Base-by-base conservation (phyloP, 2,329 filamentous ascomycete genomes). In the Chaetomiaceae sp. region DNA sequence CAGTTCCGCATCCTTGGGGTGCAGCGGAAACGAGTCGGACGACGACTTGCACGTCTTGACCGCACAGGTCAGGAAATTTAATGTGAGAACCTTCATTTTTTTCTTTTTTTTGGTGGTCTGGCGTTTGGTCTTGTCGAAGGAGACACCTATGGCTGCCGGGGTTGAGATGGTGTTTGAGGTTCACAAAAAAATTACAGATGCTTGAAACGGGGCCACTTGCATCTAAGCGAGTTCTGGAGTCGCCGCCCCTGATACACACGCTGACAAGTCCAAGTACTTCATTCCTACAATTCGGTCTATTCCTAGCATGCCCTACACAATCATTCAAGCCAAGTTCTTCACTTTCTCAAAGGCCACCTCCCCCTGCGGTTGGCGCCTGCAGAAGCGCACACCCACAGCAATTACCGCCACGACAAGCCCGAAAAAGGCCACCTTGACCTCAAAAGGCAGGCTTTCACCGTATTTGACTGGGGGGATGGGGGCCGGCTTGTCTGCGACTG, bases 61-160 rank as follows among this genome's bases (percentile, higher is more conserved):
- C 55, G 93, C 92, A 76, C 93, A 99, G 63, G 89, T 93, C 58
- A 97, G 76, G 71, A 99, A 99, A 73, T 97, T 97, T 63, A 95
- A 85, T 55, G 90, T 96, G 46, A 97, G 82, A 56, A 97, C 76
- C 71, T 97, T 97, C 93, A 99, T 99, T 54, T 60, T 68, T 51
- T 21, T 34, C 71, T 97, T 97, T 93, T 97, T 99, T 54, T 60
- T 68, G 53, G 27, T 34, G 44, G 20, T 23, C 16, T 46, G 45
- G 39, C 33, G 44, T 39, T n/a, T n/a, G n/a, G 25, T 33, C 56
- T 2, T 54, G 19, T 35, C 25, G 39, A 19, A 34, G 17, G 17
- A 14, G n/a, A n/a, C n/a, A n/a, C n/a, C n/a, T n/a, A 37, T 41
- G 39, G 10, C 5, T 27, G 19, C n/a, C n/a, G n/a, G 34, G n/a